phyloP scores from a whole-genome alignment of 2,329 filamentous ascomycete species.

The Verticillium zaregamsianum region DNA sequence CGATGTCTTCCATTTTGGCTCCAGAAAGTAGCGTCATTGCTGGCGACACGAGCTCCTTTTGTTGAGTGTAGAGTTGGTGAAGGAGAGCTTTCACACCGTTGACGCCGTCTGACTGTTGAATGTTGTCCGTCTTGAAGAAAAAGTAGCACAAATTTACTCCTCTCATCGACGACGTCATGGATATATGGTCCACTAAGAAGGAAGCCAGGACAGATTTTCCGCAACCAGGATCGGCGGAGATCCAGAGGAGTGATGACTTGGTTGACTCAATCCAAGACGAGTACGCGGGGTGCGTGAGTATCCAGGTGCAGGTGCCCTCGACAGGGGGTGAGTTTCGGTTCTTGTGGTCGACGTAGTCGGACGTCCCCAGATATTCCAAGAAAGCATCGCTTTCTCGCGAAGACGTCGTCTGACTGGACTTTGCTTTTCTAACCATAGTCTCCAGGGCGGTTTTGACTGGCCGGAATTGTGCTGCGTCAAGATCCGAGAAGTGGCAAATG shows the following conservation, averaged over 20 bases:
- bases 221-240: slow-evolving; percentile 12
- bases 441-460: background rate
- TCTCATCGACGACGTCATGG: background rate
- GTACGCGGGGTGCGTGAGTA: slow-evolving; percentile 8
- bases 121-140: slow-evolving; percentile 14
- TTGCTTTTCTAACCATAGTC: background rate
- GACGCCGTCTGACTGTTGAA: slow-evolving; percentile 7
- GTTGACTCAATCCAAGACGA: slow-evolving; percentile 1
- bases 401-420: background rate
- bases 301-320: slow-evolving; percentile 12
- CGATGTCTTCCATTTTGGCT: background rate
- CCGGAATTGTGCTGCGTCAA: background rate
- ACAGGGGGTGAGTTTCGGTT: slow-evolving; percentile 9
- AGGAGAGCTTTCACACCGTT: slow-evolving; percentile 6
- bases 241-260: slow-evolving; percentile 8
- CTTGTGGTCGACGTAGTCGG: slow-evolving; percentile 8
- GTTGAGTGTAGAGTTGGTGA: slow-evolving; percentile 9
- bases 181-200: slow-evolving; percentile 10
- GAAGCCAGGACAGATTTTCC: slow-evolving; percentile 12
- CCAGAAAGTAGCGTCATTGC: background rate
- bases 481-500: slow-evolving; percentile 9
- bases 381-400: slow-evolving; percentile 1
- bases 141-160: slow-evolving; percentile 12
- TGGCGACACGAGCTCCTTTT: background rate
- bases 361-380: slow-evolving; percentile 1